Percentiles rank a stretch among this genome's conserved stretches.
Conservation (phyloP, 208 protist species). For the Endotrypanum monterogeii region DNA sequence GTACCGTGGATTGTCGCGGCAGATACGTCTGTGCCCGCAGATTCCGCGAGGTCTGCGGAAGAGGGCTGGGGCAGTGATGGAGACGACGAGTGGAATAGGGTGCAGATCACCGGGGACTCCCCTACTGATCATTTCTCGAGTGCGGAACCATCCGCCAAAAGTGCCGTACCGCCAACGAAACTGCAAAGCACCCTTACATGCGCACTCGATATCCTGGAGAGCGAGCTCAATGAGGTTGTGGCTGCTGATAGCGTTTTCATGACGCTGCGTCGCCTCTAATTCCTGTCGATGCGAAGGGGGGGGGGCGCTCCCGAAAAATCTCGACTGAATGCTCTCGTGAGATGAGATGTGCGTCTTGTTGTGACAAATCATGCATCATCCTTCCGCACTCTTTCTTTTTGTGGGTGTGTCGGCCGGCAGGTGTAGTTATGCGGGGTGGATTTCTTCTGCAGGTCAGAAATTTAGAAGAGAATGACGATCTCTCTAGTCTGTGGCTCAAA, state of each 20-base stretch:
- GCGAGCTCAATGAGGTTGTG: slow-evolving; percentile 5
- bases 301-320: background rate
- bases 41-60: background rate
- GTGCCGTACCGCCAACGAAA: background rate
- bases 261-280: slow-evolving; percentile 23
- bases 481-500: too few relatives aligned
- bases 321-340: too few relatives aligned
- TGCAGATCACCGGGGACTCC: background rate
- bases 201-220: slow-evolving; percentile 23
- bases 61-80: slow-evolving; percentile 16
- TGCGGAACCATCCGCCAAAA: background rate
- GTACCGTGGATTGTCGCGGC: too few relatives aligned
- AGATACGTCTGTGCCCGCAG: background rate
- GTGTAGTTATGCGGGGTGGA: too few relatives aligned
- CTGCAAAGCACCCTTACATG: slow-evolving; percentile 4
- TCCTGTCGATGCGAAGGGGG: too few relatives aligned
- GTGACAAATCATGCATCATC: background rate
- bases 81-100: slow-evolving; percentile 14
- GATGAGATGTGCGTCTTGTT: background rate
- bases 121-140: background rate
- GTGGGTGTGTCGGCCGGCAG: too few relatives aligned
- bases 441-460: too few relatives aligned
- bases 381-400: background rate
- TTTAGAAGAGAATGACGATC: too few relatives aligned
- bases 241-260: slow-evolving; percentile 17